Conservation (phyloP, 805 yeast genomes). For the Ogataea polymorpha region DNA sequence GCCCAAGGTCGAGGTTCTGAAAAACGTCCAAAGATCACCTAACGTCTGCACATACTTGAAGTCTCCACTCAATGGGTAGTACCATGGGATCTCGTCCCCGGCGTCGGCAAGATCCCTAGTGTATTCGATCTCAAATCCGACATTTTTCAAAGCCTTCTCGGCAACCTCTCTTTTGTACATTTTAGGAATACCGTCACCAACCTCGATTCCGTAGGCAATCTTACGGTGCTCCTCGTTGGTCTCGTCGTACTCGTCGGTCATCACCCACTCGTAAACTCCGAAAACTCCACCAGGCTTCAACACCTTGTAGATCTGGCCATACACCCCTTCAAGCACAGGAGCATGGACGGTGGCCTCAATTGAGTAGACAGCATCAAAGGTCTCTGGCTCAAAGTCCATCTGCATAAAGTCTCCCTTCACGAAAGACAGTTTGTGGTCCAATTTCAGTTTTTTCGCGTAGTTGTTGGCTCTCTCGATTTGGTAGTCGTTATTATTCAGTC, state of each 20-base stretch:
- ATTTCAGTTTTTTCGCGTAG: conserved; percentile 64
- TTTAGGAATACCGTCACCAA: conserved; percentile 98
- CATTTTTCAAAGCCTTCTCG: conserved; percentile 74
- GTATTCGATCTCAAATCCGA: conserved; percentile 80
- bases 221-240: conserved; percentile 83
- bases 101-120: conserved; percentile 80
- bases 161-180: conserved; percentile 89
- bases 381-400: conserved; percentile 88
- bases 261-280: conserved; percentile 99
- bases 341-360: conserved; percentile 99
- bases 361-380: conserved; percentile 96
- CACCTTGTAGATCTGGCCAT: conserved; percentile 89
- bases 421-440: conserved; percentile 72
- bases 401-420: conserved; percentile 99
- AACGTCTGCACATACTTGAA: conserved; percentile 81
- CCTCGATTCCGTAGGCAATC: conserved; percentile 94
- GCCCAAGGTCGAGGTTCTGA: conserved; percentile 86
- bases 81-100: conserved; percentile 92
- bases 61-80: conserved; percentile 93
- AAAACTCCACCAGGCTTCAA: conserved; percentile 97
- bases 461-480: conserved; percentile 88
- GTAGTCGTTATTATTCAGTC: conserved; percentile 95
- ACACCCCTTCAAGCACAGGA: conserved; percentile 93
- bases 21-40: conserved; percentile 74
- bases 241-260: conserved; percentile 93